Conservation (phyloP, 768 basidiomycete genomes). For the Sarcodon sp. region DNA sequence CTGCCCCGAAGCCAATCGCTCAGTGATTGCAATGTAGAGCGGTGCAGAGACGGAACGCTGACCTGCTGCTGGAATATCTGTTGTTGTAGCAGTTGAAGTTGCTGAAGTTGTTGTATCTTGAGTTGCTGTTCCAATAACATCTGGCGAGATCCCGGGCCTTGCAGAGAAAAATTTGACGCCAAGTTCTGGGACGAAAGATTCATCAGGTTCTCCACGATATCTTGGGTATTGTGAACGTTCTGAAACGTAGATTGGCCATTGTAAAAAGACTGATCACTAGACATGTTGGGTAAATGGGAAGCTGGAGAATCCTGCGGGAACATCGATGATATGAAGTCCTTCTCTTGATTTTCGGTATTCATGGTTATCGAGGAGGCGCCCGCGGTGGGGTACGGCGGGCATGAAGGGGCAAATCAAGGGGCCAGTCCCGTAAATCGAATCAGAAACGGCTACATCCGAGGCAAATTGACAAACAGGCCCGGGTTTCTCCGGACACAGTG, state of each 20-base stretch:
- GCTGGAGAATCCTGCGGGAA: slow-evolving; percentile 10
- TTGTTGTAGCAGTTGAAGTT: slow-evolving; percentile 66
- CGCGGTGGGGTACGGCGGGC: too few species aligned
- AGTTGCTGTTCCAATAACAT: slow-evolving; percentile 64
- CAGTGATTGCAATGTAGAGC: background rate
- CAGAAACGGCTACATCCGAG: too few species aligned
- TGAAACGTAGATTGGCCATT: slow-evolving; percentile 8
- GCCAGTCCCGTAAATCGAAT: too few species aligned
- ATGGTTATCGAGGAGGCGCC: background rate
- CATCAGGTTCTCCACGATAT: slow-evolving; percentile 7
- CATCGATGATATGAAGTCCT: slow-evolving; percentile 17
- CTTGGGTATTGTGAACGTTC: slow-evolving; percentile 5
- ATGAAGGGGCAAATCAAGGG: too few species aligned
- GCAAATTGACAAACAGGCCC: too few species aligned
- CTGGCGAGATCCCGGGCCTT: slow-evolving; percentile 26
- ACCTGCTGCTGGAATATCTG: slow-evolving; percentile 90
- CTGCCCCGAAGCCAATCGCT: slow-evolving; percentile 4
- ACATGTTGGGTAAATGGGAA: slow-evolving; percentile 7
- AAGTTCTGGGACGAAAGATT: slow-evolving; percentile 4
- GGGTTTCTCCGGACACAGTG: too few species aligned
- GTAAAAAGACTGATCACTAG: slow-evolving; percentile 5
- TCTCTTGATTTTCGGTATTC: slow-evolving; percentile 9
- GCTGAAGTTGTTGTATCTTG: slow-evolving; percentile 65
- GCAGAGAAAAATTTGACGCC: slow-evolving; percentile 8
- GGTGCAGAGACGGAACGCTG: slow-evolving; percentile 9